Evolutionary conservation across 345 rosid species (phyloP).

Genomic region (Pistacia integerrima): DNA sequence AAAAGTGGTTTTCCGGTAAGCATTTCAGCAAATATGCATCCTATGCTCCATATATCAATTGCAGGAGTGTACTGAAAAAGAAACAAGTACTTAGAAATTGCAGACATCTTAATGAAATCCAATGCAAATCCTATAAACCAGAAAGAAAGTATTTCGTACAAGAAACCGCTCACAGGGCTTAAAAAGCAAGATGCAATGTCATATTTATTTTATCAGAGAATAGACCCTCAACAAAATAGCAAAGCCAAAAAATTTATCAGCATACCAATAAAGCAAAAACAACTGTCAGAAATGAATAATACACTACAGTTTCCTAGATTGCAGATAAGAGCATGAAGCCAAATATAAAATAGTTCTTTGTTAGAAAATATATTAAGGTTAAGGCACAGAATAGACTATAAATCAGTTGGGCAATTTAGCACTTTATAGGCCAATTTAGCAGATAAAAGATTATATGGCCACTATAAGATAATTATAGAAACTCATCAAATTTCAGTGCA

Average conservation of each 20-base stretch:
- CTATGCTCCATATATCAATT: conserved; percentile 97
- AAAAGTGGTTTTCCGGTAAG: conserved; percentile 89
- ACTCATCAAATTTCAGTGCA: neutral
- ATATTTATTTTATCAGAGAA: neutral
- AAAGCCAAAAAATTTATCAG: neutral
- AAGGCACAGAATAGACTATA: conserved; percentile 7
- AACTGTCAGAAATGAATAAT: neutral
- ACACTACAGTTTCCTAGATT: neutral
- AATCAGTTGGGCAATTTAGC: neutral
- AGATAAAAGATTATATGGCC: neutral
- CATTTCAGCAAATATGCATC: conserved; percentile 99
- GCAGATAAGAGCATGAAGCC: neutral
- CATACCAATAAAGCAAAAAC: neutral
- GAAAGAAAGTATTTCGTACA: neutral
- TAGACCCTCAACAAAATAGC: neutral
- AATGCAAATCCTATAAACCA: neutral
- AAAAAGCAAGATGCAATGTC: conserved; percentile 1
- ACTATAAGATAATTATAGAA: neutral
- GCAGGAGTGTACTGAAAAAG: conserved; percentile 84
- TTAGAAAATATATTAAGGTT: neutral
- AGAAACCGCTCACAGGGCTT: neutral
- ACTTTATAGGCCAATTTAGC: neutral
- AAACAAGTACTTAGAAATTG: conserved; percentile 13
- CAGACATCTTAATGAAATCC: neutral
- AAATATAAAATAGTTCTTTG: neutral